These are phyloP conservation scores for Exophiala xenobiotica DNA, from an alignment of 2,329 filamentous ascomycete genomes.

Conservation along the genomic window DNA sequence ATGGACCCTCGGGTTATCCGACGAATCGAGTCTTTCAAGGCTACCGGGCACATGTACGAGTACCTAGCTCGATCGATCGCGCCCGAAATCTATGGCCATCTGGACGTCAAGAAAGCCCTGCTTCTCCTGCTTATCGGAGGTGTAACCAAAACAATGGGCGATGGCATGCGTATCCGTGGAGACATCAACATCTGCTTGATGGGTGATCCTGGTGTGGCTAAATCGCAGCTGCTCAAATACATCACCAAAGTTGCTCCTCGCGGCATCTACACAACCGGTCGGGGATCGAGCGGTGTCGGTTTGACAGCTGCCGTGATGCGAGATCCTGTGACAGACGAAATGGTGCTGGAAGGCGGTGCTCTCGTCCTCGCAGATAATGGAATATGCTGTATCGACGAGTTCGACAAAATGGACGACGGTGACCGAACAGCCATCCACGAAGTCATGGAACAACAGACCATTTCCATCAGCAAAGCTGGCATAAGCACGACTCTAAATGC, in stretches of 20 bases:
- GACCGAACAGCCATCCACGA: slow-evolving; percentile 80
- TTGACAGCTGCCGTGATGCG: slow-evolving; percentile 78
- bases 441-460: slow-evolving; percentile 86
- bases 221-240: slow-evolving; percentile 97
- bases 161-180: slow-evolving; percentile 97
- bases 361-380: slow-evolving; percentile 77
- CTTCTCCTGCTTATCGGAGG: slow-evolving; percentile 93
- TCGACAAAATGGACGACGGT: slow-evolving; percentile 80
- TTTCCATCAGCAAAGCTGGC: slow-evolving; percentile 83
- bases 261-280: slow-evolving; percentile 80
- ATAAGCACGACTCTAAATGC: slow-evolving; percentile 97
- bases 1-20: slow-evolving; percentile 77
- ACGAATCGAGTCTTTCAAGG: slow-evolving; percentile 80
- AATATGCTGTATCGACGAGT: slow-evolving; percentile 82
- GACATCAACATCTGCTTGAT: slow-evolving; percentile 99
- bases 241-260: slow-evolving; percentile 97
- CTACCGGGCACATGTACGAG: slow-evolving; percentile 90
- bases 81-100: slow-evolving; percentile 92
- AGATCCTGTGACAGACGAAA: slow-evolving; percentile 75
- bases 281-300: slow-evolving; percentile 78
- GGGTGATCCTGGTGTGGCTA: slow-evolving; percentile 99
- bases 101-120: slow-evolving; percentile 97
- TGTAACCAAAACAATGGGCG: slow-evolving; percentile 93
- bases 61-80: slow-evolving; percentile 94
- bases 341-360: slow-evolving; percentile 77